Base-by-base conservation (phyloP, 305 asterid genomes). In the Fraxinus ornus region DNA sequence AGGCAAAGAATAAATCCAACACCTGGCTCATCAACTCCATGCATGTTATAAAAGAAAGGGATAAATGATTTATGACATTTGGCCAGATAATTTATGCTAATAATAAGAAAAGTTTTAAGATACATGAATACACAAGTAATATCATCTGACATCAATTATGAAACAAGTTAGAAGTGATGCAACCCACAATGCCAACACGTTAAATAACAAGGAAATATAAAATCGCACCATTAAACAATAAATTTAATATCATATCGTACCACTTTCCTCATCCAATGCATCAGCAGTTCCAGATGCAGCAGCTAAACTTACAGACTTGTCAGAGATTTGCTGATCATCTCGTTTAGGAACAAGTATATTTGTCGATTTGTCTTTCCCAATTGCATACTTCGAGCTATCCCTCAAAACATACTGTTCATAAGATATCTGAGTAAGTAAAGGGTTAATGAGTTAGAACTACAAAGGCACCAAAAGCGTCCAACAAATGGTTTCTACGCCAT, bases 331-430 rank as follows among this genome's bases (percentile, higher is more conserved):
- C 77, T 86, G 91, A 83, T 87, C 90, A 80, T 89, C 94, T 74
- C 88, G 91, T 83, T 87, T 92, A 32, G 89, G 78, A 83, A 77
- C 90, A 86, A 83, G 83, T 49, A 79, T 66, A 85, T 86, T 79
- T 64, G 91, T 76, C 52, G 95, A 86, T 84, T 90, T 93, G 83
- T 91, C 93, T 84, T 89, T 92, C 87, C 90, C 87, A 77, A 84
- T 83, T 76, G 77, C 81, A 80, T 62, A 84, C 89, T 92, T 93
- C 78, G 89, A 79, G 86, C 84, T 86, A 49, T 92, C 94, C 89
- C 94, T 89, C 44, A 83, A 85, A 70, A 93, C 93, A 37, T 93
- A 93, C 97, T 92, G 94, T 77, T 66, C 76, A 78, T 76, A 84
- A 80, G 82, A 75, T 71, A 77, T 79, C 80, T 57, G 80, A 79